phyloP scores from a whole-genome alignment of 2,329 filamentous ascomycete species.

The Trichoderma citrinoviride region DNA sequence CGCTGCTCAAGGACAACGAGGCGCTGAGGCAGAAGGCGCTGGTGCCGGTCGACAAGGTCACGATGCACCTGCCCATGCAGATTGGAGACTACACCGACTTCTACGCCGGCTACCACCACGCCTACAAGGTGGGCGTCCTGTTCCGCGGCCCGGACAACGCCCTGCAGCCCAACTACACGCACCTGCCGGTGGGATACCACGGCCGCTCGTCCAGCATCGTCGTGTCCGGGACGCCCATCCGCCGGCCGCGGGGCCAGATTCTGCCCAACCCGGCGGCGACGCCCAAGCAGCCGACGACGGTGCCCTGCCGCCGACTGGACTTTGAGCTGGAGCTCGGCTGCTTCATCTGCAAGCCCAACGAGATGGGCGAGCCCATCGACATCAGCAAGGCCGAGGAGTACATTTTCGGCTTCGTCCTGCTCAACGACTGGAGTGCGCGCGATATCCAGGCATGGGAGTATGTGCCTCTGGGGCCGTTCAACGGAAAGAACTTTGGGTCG shows the following conservation, averaged over 20 bases:
- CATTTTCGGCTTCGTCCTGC: slow-evolving; percentile 66
- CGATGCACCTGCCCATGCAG: slow-evolving; percentile 68
- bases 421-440: slow-evolving; percentile 64
- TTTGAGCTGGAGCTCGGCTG: slow-evolving; percentile 77
- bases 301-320: slow-evolving; percentile 63
- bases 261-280: slow-evolving; percentile 46
- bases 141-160: slow-evolving; percentile 73
- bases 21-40: slow-evolving; percentile 32
- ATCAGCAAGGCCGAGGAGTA: slow-evolving; percentile 66
- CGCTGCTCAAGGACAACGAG: slow-evolving; percentile 38
- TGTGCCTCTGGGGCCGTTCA: slow-evolving; percentile 60
- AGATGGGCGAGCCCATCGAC: slow-evolving; percentile 63
- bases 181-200: slow-evolving; percentile 79
- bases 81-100: slow-evolving; percentile 87
- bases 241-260: slow-evolving; percentile 72
- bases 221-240: slow-evolving; percentile 69
- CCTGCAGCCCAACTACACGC: slow-evolving; percentile 76
- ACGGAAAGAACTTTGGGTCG: slow-evolving; percentile 60
- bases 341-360: slow-evolving; percentile 66
- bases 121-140: slow-evolving; percentile 65
- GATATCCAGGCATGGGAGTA: slow-evolving; percentile 64
- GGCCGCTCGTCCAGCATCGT: slow-evolving; percentile 75
- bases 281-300: slow-evolving; percentile 57
- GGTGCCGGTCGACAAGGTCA: slow-evolving; percentile 45
- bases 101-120: slow-evolving; percentile 77